Percentiles rank a stretch among this genome's conserved stretches.
Conservation (phyloP, 176 grass and related monocot genomes). For the Eleusine coracana region DNA sequence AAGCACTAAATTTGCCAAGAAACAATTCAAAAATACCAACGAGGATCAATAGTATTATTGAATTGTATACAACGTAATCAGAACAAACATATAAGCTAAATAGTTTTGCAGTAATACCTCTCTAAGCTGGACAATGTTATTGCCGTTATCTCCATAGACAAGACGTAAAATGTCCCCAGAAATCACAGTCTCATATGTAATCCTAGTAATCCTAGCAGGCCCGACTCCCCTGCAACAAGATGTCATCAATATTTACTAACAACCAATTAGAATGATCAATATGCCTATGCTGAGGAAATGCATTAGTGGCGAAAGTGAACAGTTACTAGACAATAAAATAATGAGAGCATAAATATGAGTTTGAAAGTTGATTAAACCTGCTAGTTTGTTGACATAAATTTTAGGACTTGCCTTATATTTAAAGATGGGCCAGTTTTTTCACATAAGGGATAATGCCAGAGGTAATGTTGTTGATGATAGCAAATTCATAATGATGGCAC, state of each 20-base stretch:
- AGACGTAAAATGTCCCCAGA: slow-evolving; percentile 30
- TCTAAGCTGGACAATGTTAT: slow-evolving; percentile 39
- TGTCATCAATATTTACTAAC: background rate
- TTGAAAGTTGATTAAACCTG: background rate
- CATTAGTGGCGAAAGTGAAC: background rate
- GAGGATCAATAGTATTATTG: background rate
- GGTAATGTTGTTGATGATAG: slow-evolving; percentile 8
- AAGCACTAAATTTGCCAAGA: background rate
- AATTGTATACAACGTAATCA: background rate
- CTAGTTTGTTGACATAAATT: slow-evolving; percentile 20
- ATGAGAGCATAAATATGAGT: background rate
- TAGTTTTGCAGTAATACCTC: slow-evolving; percentile 17
- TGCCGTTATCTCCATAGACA: slow-evolving; percentile 44
- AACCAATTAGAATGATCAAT: slow-evolving; percentile 22
- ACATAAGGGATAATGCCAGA: background rate
- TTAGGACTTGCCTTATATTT: background rate
- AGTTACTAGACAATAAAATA: background rate
- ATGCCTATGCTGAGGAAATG: background rate
- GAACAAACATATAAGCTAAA: slow-evolving; percentile 12
- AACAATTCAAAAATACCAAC: background rate
- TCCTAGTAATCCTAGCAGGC: slow-evolving; percentile 41
- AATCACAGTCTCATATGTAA: slow-evolving; percentile 44
- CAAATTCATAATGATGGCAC: slow-evolving; percentile 30
- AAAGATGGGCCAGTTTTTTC: too few species aligned
- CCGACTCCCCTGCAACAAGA: slow-evolving; percentile 32